Conservation (phyloP, 2,329 filamentous ascomycete genomes). For the Sclerotinia subarctica region DNA sequence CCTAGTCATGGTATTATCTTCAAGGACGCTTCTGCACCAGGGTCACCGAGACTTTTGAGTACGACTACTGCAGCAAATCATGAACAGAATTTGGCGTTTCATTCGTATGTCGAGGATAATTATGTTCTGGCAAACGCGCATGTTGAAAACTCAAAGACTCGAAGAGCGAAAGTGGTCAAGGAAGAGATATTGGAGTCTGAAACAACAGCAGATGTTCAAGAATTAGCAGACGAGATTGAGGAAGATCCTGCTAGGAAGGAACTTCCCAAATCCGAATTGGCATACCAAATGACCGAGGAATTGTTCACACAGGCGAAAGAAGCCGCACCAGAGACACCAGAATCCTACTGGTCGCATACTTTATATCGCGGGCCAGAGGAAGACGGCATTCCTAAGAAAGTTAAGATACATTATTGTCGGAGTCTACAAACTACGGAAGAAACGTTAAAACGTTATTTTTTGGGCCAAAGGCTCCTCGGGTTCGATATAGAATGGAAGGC, state of each 20-base stretch:
- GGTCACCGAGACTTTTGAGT: slow-evolving; percentile 26
- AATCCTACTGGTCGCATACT: slow-evolving; percentile 65
- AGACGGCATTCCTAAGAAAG: slow-evolving; percentile 46
- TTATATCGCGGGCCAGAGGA: slow-evolving; percentile 57
- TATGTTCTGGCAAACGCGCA: slow-evolving; percentile 26
- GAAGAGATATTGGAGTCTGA: neutral
- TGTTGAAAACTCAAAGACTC: neutral
- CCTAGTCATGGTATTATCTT: slow-evolving; percentile 43
- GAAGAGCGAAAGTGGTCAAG: neutral
- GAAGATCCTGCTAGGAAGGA: slow-evolving; percentile 32
- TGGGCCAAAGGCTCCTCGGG: slow-evolving; percentile 68
- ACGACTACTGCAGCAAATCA: slow-evolving; percentile 23
- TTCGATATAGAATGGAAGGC: slow-evolving; percentile 86
- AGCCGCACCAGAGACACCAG: slow-evolving; percentile 43
- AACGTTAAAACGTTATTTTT: slow-evolving; percentile 60
- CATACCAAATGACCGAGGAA: slow-evolving; percentile 48
- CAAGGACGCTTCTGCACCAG: slow-evolving; percentile 24
- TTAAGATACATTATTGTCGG: slow-evolving; percentile 75
- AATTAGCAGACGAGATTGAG: slow-evolving; percentile 4
- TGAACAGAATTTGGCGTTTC: slow-evolving; percentile 25
- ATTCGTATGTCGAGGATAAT: slow-evolving; percentile 29
- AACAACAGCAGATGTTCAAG: neutral
- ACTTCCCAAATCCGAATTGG: slow-evolving; percentile 42
- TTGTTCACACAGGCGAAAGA: slow-evolving; percentile 49
- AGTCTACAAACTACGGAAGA: slow-evolving; percentile 64